Conservation (phyloP, 164 flowering plant species). For the Pachysandra terminalis region DNA sequence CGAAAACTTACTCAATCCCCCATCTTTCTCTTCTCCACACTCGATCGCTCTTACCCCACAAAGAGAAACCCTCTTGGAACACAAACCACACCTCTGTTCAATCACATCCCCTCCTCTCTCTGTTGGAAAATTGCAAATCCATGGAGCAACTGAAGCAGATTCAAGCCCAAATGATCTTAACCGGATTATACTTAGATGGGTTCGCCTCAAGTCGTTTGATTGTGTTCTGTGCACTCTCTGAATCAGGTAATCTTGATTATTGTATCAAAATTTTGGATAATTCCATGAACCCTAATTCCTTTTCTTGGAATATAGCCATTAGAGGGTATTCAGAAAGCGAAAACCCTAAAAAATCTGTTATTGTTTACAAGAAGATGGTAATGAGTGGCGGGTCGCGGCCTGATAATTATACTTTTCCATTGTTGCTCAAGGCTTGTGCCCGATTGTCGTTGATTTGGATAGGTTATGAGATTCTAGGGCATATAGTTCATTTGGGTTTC, state of each 20-base stretch:
- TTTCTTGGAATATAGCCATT: constrained; percentile 16
- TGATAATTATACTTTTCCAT: too few relatives aligned
- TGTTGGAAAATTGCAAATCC: constrained; percentile 17
- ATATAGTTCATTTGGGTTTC: constrained; percentile 29
- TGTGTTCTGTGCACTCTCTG: constrained; percentile 54
- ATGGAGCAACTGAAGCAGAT: constrained; percentile 37
- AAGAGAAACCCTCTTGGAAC: constrained; percentile 14
- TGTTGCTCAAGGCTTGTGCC: too few relatives aligned
- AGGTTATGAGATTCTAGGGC: too few relatives aligned
- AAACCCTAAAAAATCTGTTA: too few relatives aligned
- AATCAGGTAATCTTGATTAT: constrained; percentile 36
- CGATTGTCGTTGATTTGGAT: too few relatives aligned
- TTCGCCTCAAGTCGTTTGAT: constrained; percentile 52
- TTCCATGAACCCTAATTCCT: constrained; percentile 26
- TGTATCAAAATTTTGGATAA: constrained; percentile 28
- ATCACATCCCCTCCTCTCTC: constrained; percentile 9
- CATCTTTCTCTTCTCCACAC: constrained; percentile 7
- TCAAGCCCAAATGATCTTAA: constrained; percentile 48
- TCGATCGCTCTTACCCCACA: constrained; percentile 3
- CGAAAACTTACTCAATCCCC: constrained; percentile 1
- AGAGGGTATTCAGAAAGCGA: too few relatives aligned
- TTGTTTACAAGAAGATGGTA: too few relatives aligned
- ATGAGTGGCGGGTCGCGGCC: too few relatives aligned
- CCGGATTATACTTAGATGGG: constrained; percentile 42
- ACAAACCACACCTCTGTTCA: constrained; percentile 3